Conservation (phyloP, 306 rosid genomes). For the Prinsepia uniflora region DNA sequence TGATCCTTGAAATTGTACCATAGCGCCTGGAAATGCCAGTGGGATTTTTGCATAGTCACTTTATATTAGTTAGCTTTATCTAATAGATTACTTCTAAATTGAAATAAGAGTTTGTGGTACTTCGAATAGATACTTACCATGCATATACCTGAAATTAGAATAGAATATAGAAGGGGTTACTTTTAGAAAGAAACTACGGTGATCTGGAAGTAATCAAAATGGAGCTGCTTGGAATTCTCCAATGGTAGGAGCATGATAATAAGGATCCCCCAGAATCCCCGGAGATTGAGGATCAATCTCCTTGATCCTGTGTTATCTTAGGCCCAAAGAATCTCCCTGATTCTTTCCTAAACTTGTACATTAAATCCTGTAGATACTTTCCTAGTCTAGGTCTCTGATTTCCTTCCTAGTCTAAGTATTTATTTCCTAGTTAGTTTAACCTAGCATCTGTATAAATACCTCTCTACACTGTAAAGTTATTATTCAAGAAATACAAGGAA, state of each 20-base stretch:
- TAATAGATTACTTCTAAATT: background rate
- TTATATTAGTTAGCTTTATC: background rate
- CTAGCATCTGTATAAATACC: too few relatives aligned
- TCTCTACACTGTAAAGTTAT: too few relatives aligned
- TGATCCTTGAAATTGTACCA: background rate
- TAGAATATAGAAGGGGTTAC: background rate
- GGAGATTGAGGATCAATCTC: too few relatives aligned
- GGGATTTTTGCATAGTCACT: background rate
- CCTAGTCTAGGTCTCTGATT: too few relatives aligned
- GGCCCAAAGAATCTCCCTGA: too few relatives aligned
- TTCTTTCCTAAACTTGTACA: too few relatives aligned
- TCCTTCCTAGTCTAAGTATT: too few relatives aligned
- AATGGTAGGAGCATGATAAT: background rate
- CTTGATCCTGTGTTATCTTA: too few relatives aligned
- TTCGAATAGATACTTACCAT: background rate
- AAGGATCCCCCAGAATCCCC: too few relatives aligned
- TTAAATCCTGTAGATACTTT: too few relatives aligned
- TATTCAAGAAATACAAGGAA: too few relatives aligned
- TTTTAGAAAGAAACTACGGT: background rate
- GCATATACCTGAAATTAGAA: background rate
- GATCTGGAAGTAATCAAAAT: background rate
- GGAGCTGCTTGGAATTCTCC: background rate
- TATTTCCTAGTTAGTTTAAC: too few relatives aligned
- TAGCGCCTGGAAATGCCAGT: background rate
- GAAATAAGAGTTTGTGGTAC: background rate